Conservation (phyloP, 1,139 yeast species). For the Pichia sp. region DNA sequence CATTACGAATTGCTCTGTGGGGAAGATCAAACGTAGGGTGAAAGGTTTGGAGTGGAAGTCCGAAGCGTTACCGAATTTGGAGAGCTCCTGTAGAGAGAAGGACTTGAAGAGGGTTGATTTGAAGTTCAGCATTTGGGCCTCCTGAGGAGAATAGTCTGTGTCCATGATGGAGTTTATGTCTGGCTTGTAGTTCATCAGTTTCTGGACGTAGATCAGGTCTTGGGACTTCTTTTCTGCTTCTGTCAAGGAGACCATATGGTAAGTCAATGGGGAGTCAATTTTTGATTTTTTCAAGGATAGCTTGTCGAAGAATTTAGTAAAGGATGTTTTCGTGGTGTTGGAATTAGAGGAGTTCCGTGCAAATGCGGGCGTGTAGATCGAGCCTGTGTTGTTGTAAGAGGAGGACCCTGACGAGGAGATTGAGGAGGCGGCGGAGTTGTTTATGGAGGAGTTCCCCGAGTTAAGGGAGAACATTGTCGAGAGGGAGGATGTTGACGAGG, state of each 20-base stretch:
- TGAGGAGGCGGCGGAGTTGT: neutral
- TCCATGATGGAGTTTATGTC: slow-evolving; percentile 14
- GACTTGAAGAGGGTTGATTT: slow-evolving; percentile 16
- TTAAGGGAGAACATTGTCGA: slow-evolving; percentile 3
- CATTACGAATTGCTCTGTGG: slow-evolving; percentile 26
- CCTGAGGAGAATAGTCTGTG: slow-evolving; percentile 14
- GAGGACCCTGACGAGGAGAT: neutral
- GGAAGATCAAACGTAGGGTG: slow-evolving; percentile 28
- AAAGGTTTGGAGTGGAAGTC: slow-evolving; percentile 29
- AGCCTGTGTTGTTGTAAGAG: neutral
- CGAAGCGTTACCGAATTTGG: slow-evolving; percentile 30
- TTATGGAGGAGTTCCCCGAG: neutral
- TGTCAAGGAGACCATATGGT: slow-evolving; percentile 1
- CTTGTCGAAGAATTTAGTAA: slow-evolving; percentile 12
- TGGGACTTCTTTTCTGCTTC: slow-evolving; percentile 11
- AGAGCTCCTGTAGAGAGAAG: slow-evolving; percentile 29
- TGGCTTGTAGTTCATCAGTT: slow-evolving; percentile 15
- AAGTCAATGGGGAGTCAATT: neutral
- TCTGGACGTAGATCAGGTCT: slow-evolving; percentile 11
- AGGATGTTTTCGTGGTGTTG: slow-evolving; percentile 1
- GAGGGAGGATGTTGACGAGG: neutral
- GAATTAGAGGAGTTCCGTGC: neutral
- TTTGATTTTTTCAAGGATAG: slow-evolving; percentile 6
- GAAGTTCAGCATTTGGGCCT: slow-evolving; percentile 13
- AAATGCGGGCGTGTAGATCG: neutral